Conservation (phyloP, 2,329 filamentous ascomycete species). For the Diaporthe sp. region DNA sequence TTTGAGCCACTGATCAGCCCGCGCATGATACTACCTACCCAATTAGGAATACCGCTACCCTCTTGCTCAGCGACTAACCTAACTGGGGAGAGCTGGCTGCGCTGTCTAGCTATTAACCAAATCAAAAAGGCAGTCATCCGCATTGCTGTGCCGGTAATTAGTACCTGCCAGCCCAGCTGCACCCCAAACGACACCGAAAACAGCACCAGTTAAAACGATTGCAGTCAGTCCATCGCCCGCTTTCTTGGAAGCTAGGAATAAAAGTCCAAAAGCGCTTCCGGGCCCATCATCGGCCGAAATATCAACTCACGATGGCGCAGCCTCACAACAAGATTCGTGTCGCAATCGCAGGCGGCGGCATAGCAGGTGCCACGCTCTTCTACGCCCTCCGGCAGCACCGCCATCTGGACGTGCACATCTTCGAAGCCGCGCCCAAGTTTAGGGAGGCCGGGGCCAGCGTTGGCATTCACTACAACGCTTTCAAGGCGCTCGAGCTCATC, state of each 20-base stretch:
- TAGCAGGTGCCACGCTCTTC: constrained; percentile 39
- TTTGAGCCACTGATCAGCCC: background rate
- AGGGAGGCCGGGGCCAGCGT: constrained; percentile 43
- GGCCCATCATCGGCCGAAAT: background rate
- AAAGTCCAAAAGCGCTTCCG: background rate
- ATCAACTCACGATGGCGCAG: background rate
- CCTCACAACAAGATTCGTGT: constrained; percentile 16
- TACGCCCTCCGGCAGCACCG: constrained; percentile 40
- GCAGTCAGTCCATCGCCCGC: background rate
- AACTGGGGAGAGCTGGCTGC: background rate
- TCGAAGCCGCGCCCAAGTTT: constrained; percentile 43
- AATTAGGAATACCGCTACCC: background rate
- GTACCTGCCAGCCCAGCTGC: too few species aligned
- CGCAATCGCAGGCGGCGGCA: constrained; percentile 36
- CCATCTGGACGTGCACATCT: constrained; percentile 44
- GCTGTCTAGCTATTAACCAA: background rate
- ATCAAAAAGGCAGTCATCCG: background rate
- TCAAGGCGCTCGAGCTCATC: constrained; percentile 44
- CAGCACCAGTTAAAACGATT: background rate
- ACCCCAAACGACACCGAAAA: background rate
- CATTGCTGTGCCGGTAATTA: too few species aligned
- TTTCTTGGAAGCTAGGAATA: background rate
- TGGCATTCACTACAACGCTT: constrained; percentile 44
- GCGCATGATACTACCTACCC: background rate
- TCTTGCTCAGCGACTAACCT: constrained; percentile 2